Conservation (phyloP, 2,329 filamentous ascomycete species). For the Colletotrichum agaves region DNA sequence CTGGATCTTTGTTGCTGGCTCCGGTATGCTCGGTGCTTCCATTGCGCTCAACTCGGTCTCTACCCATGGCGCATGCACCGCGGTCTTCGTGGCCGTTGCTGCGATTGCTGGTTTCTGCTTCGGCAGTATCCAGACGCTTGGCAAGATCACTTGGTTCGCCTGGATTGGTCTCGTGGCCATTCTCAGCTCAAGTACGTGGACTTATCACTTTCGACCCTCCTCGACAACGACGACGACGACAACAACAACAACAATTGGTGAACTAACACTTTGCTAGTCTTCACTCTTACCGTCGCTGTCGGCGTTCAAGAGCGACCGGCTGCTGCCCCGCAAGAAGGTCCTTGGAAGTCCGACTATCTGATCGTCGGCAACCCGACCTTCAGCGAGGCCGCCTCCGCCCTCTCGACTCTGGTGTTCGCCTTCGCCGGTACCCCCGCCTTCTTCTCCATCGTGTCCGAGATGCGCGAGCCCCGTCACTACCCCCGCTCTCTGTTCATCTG, state of each 20-base stretch:
- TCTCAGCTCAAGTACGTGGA: conserved; percentile 42
- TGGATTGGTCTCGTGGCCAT: conserved; percentile 47
- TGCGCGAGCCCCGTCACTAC: conserved; percentile 47
- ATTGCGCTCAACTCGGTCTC: conserved; percentile 55
- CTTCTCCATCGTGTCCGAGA: conserved; percentile 48
- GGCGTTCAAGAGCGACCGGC: conserved; percentile 45
- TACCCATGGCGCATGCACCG: conserved; percentile 51
- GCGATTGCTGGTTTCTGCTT: conserved; percentile 44
- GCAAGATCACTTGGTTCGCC: conserved; percentile 47
- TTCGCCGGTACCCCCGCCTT: conserved; percentile 51
- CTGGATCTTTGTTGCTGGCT: conserved; percentile 48
- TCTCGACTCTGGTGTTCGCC: conserved; percentile 50
- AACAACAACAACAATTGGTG: neutral
- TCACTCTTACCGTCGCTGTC: conserved; percentile 46
- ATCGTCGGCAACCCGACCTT: conserved; percentile 69
- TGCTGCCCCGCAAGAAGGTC: conserved; percentile 38
- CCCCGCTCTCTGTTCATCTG: conserved; percentile 44
- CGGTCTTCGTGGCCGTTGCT: conserved; percentile 52
- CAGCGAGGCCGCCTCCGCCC: conserved; percentile 55
- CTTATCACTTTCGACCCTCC: neutral
- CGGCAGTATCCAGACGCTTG: conserved; percentile 47
- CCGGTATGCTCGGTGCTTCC: conserved; percentile 54
- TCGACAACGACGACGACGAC: too few species aligned
- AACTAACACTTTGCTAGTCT: conserved; percentile 33
- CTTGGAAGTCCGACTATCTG: conserved; percentile 46